Evolutionary conservation across 2,329 filamentous ascomycete species (phyloP), one percentile per base, ranked within the genome.

Genomic region (Diatrype stigma): DNA sequence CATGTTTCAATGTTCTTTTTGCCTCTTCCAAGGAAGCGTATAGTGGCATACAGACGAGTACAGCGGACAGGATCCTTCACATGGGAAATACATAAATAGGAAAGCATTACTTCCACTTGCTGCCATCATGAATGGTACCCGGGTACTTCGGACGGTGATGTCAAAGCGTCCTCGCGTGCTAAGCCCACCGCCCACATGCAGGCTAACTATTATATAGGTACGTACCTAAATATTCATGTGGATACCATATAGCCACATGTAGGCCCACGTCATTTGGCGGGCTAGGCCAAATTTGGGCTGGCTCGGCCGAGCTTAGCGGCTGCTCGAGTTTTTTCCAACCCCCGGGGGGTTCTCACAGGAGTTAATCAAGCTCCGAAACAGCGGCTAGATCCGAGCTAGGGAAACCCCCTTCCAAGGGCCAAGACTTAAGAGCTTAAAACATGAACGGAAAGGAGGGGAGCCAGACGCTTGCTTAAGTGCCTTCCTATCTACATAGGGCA

Each of bases 331-430:
- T 44, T 44, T 23, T 5, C 16, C 3, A 23, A 55, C 56, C 5
- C 54, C 56, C 45, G 44, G 48, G 50, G 52, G 40, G 34, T 37
- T 55, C 12, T 3, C 3, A 14, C 35, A 14, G 56, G 56, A 55
- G 50, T 16, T 58, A 52, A 40, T 2, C 6, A 52, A 56, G 17
- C 37, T 47, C 56, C 56, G 54, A 52, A 26, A 47, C 10, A 12
- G 47, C 54, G 50, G 45, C 14, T 49, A 46, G 21, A 42, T 44
- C 56, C 54, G 50, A n/a, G 21, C n/a, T 37, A 32, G 14, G 42
- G 19, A 23, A 26, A 23, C 8, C 26, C 5, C 6, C 26, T 10
- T 10, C 17, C 37, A 22, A 21, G 11, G 11, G 4, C n/a, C n/a
- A n/a, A 14, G 3, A 10, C 37, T 17, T 2, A 40, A 21, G 14